These are phyloP conservation scores for Candolleomyces aberdarensis DNA, from an alignment of 768 basidiomycete species.

Conservation along the genomic window DNA sequence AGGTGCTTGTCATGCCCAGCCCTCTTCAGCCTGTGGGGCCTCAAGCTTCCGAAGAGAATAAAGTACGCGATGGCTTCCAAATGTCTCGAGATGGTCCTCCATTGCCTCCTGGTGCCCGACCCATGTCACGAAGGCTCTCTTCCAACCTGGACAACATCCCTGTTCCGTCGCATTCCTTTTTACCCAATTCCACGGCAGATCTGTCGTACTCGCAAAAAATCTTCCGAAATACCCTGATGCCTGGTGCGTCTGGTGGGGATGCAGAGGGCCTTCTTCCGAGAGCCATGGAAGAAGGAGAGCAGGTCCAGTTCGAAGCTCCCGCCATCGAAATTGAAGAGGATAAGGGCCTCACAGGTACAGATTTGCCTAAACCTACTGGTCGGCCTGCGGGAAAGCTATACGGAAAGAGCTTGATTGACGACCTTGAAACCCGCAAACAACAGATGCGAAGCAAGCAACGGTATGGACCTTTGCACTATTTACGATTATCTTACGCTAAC, in stretches of 20 bases:
- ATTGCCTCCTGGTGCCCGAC: slow-evolving; percentile 69
- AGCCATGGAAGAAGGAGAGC: slow-evolving; percentile 77
- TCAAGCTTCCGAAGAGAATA: slow-evolving; percentile 24
- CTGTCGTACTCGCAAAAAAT: slow-evolving; percentile 79
- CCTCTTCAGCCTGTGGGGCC: slow-evolving; percentile 59
- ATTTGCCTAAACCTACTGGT: slow-evolving; percentile 30
- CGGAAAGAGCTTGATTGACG: slow-evolving; percentile 88
- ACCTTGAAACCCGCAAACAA: slow-evolving; percentile 79
- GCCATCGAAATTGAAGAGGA: slow-evolving; percentile 38
- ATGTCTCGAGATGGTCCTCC: slow-evolving; percentile 70
- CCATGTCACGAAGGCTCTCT: slow-evolving; percentile 46
- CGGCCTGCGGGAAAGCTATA: slow-evolving; percentile 82
- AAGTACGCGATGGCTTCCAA: slow-evolving; percentile 57
- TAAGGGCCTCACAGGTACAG: slow-evolving; percentile 23
- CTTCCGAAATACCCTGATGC: slow-evolving; percentile 76
- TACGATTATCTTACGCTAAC: not conserved
- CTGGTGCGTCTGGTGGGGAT: slow-evolving; percentile 52
- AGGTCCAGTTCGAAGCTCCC: slow-evolving; percentile 48
- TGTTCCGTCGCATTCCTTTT: slow-evolving; percentile 61
- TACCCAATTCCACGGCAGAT: slow-evolving; percentile 71
- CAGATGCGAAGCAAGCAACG: slow-evolving; percentile 81
- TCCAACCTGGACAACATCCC: slow-evolving; percentile 25
- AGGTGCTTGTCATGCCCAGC: slow-evolving; percentile 93
- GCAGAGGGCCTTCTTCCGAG: slow-evolving; percentile 61
- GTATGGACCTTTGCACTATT: slow-evolving; percentile 34